Base-by-base conservation (phyloP, 768 basidiomycete species). In the Lactarius evosmus region DNA sequence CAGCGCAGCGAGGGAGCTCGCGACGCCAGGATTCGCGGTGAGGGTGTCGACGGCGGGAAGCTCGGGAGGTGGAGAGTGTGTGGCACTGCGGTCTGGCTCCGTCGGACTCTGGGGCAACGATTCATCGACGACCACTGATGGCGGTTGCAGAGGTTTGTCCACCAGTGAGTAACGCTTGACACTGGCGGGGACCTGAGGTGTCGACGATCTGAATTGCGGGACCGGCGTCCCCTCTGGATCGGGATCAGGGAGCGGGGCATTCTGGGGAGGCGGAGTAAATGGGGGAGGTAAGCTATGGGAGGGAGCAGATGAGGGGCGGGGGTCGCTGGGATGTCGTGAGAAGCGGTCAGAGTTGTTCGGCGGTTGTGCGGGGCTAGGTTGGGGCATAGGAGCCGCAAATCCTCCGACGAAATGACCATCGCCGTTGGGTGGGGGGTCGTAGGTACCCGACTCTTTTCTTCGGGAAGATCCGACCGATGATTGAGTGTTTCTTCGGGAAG, bases 1-100 rank as follows among this genome's bases (percentile, higher is more conserved):
- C 52, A 99, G 80, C 8, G 94, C 94, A 7, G 92, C 93, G 11
- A 98, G 82, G 6, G 92, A 89, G 70, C 85, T 84, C 57, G 89
- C 90, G 29, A 91, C 84, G 30, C 62, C 66, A 7, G 66, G 68
- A 33, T 64, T 63, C 1, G 56, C 34, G 0, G 83, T 88, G 40
- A 89, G 87, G 14, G 78, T 74, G 36, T 80, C 78, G n/a, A 78
- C 62, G n/a, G 66, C 63, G 27, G 70, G 62, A 1, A 77, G 77
- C 1, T 75, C 71, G 22, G 79, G 77, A 8, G 82, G 74, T 4
- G 75, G 65, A 9, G 67, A 70, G 12, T 54, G 40, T 2, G 62
- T 36, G 12, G 67, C 61, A 4, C 65, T 66, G 14, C 65, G 62
- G 32, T 74, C 74, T 2, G 68, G 62, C 14, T 62, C 34, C 33